Evolutionary conservation across 2,329 filamentous ascomycete species (phyloP), one percentile per base, ranked within the genome.

Genomic region (Claviceps sp.): DNA sequence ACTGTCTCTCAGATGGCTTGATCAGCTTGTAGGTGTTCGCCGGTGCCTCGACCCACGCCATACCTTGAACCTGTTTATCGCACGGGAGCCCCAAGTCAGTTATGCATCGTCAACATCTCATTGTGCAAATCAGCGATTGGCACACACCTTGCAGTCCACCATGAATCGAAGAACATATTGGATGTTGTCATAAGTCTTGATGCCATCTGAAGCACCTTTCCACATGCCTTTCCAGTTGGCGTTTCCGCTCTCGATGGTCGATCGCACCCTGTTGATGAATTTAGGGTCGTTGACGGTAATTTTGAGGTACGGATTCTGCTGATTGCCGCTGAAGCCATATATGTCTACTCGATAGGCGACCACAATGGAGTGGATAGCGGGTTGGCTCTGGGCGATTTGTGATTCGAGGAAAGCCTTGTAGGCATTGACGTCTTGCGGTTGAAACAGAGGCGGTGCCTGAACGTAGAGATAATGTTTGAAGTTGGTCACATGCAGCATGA

Each of bases 381-480:
- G 79, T 54, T 85, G 79, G 59, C 85, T 78, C 58, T 86, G 78
- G n/a, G 81, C 85, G 48, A 95, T 68, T 63, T 86, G 82, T 5
- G 78, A 75, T 62, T 98, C 90, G 37, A 98, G 78, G 62, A 82
- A 97, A 4, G 79, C 73, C 63, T 85, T 86, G 74, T 86, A 98
- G 0, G 79, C 72, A 16, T 82, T 76, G 65, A 88, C 89, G 64
- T 98, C 89, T 43, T 82, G 76, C 46, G 81, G 81, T 30, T 80
- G 79, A 66, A 98, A 98, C 26, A 81, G 79, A 8, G 90, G 72
- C 0, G 93, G 93, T 0, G 94, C 93, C 9, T 88, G 85, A 46
- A 97, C 82, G 62, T 95, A 98, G 52, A 98, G 81, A 65, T 98
- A 98, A 66, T 98, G 93, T 59, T 88, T 84, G 69, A 98, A 98